Evolutionary conservation across 345 rosid species (phyloP), one percentile per base, ranked within the genome.

Genomic region (Moricandia arvensis): DNA sequence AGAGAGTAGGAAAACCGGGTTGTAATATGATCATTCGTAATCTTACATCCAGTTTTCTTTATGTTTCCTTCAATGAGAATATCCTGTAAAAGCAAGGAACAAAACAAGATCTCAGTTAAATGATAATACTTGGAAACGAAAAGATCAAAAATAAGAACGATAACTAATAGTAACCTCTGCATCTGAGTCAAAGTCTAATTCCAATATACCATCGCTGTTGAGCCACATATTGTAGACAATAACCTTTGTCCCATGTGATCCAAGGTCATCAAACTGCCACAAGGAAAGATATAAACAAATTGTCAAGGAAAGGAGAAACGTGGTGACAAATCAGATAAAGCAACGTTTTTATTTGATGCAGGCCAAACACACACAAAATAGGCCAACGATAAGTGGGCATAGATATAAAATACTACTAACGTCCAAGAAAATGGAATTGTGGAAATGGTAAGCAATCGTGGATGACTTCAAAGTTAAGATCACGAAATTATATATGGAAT

Each of bases 151-250:
- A 73, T 49, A 77, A 37, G 58, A 65, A 77, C 45, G 55, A 62
- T 8, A 74, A 24, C 57, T 16, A 75, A 41, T n/a, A 38, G 75
- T 63, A 77, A 95, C 99, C 97, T 81, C 80, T 63, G 86, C 69
- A 82, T 80, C 87, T 3, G 84, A 70, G 73, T 86, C 87, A 35
- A 95, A 92, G 85, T 95, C 97, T 49, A 95, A 82, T 81, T 95
- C 99, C 82, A 81, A 6, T 26, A 74, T 83, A 30, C 87, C 90
- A 45, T 84, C 91, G 30, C 89, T 84, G 76, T 69, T 85, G 75
- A 80, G 79, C 99, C 99, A 95, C 71, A 95, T 65, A 80, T 95
- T 95, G 82, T 92, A 95, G 73, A 95, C 76, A 11, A 92, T 80
- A 69, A 95, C 81, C 84, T 90, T 95, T 60, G 99, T 95, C 61